phyloP scores from a whole-genome alignment of 352 stramenopile species.

The Globisporangium cystogenes region DNA sequence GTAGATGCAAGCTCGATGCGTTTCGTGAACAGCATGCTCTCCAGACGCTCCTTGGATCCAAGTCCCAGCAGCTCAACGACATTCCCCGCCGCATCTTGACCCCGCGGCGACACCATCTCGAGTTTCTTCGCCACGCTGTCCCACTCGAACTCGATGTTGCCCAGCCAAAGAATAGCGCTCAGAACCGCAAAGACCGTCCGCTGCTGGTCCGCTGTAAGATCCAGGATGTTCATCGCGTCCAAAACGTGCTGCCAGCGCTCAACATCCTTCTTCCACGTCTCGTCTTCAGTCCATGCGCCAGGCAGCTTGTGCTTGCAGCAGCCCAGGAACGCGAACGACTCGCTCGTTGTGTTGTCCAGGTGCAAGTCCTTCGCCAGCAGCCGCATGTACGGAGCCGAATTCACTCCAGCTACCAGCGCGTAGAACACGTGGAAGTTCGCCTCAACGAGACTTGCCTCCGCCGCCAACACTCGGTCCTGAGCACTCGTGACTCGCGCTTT shows the following conservation, averaged over 20 bases:
- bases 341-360: constrained; percentile 28
- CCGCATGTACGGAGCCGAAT: constrained; percentile 26
- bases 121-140: constrained; percentile 19
- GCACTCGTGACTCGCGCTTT: constrained; percentile 51
- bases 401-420: constrained; percentile 52
- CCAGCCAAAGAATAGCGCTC: constrained; percentile 66
- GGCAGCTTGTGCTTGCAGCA: constrained; percentile 26
- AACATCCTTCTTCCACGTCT: constrained; percentile 50
- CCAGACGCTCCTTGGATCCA: constrained; percentile 17
- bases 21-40: constrained; percentile 44
- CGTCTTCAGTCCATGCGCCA: constrained; percentile 21
- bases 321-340: constrained; percentile 48
- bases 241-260: constrained; percentile 64
- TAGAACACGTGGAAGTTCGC: constrained; percentile 80
- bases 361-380: constrained; percentile 29
- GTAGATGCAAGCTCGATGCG: constrained; percentile 38
- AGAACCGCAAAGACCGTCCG: constrained; percentile 53
- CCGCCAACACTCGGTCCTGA: not conserved
- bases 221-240: constrained; percentile 36
- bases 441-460: constrained; percentile 6
- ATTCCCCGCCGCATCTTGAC: constrained; percentile 12
- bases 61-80: constrained; percentile 34
- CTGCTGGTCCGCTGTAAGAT: constrained; percentile 29
- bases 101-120: constrained; percentile 16
- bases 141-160: constrained; percentile 52